Evolutionary conservation across 768 basidiomycete species (phyloP), one percentile per base, ranked within the genome.

Genomic region (Boletus patriciae): DNA sequence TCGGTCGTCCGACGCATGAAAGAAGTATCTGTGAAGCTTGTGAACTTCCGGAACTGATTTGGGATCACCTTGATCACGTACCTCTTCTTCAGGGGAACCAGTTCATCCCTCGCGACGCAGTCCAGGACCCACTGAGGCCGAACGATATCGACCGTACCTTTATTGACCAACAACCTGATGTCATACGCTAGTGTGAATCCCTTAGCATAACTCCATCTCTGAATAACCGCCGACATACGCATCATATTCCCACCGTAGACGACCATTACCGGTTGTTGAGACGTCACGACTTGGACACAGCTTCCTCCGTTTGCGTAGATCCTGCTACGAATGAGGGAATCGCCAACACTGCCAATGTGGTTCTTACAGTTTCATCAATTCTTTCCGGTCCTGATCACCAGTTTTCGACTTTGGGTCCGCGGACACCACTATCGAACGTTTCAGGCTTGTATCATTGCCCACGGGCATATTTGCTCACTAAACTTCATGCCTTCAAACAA

Each of bases 111-210:
- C 6, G 78, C 76, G n/a, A 95, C 78, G 23, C 87, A 94, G 65
- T 94, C 90, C 37, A 78, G 66, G 52, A 98, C 76, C 94, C 94
- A 98, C 29, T 80, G 74, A 0, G 95, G 92, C 53, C 81, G 85
- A 57, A 96, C 74, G 48, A 96, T 84, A 60, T 92, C 87, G 53
- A 85, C 76, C 1, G 77, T 76, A 4, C 80, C 86, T 63, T 90
- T 91, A 54, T 87, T 79, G 49, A 92, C 86, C 53, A 90, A 72
- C 52, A 84, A 70, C 68, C 83, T 86, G 62, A 92, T 76, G 62
- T 89, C 85, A 63, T 86, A 88, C 0, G 87, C 89, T 91, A 52
- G 19, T 1, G 18, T 29, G 38, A 29, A 7, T n/a, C 6, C 6
- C 13, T 65, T 13, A 58, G 44, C 9, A 12, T 4, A n/a, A 16